phyloP scores from a whole-genome alignment of 1,284 basidiomycete species.

The Papiliotrema laurentii region DNA sequence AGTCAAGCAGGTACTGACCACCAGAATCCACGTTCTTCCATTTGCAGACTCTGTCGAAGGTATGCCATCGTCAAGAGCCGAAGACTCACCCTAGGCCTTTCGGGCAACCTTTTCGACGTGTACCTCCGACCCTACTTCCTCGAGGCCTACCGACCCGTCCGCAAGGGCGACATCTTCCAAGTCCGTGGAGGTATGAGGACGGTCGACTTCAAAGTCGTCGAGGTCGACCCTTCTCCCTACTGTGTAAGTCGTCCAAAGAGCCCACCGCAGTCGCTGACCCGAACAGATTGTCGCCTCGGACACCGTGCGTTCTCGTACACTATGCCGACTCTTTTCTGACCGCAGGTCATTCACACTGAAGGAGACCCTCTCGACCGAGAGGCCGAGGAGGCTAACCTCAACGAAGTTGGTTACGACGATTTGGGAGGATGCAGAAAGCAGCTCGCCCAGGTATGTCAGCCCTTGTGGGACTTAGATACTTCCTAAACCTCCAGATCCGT shows the following conservation, averaged over 20 bases:
- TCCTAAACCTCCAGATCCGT: constrained; percentile 59
- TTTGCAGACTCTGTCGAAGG: constrained; percentile 99
- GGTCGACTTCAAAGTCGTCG: constrained; percentile 87
- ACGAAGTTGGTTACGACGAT: constrained; percentile 97
- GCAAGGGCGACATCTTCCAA: constrained; percentile 81
- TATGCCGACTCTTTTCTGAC: constrained; percentile 24
- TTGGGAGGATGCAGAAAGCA: constrained; percentile 99
- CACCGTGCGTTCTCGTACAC: constrained; percentile 20
- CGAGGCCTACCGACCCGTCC: constrained; percentile 57
- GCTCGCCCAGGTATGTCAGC: constrained; percentile 69
- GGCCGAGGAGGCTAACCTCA: constrained; percentile 95
- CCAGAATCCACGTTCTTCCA: constrained; percentile 79
- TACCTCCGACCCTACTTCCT: constrained; percentile 99
- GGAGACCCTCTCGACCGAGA: constrained; percentile 98
- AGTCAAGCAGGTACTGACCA: not conserved
- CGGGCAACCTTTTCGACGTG: constrained; percentile 97
- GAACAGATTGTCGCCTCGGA: constrained; percentile 41
- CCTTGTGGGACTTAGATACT: no score
- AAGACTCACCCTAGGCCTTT: constrained; percentile 54
- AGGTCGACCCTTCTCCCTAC: constrained; percentile 41
- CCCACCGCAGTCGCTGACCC: not conserved
- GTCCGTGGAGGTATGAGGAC: constrained; percentile 96
- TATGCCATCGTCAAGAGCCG: constrained; percentile 13
- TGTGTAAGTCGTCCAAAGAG: constrained; percentile 23
- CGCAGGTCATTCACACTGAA: constrained; percentile 56